Evolutionary conservation across 352 stramenopile species (phyloP), one percentile per base, ranked within the genome.

Genomic region (Globisporangium nunn): DNA sequence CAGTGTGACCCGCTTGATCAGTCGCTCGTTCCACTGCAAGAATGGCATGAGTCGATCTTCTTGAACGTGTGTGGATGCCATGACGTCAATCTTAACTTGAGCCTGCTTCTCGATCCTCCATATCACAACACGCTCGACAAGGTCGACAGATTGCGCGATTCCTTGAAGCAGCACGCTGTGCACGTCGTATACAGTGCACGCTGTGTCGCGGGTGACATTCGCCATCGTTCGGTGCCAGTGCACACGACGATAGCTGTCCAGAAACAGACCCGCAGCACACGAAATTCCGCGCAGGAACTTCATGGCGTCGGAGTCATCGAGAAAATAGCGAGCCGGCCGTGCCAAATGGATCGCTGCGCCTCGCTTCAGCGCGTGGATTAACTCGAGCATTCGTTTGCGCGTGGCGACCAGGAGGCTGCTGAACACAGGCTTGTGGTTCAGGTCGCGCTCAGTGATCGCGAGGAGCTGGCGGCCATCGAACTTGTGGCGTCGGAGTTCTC

Each of bases 41-140:
- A 93, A 93, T 5, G 83, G 74, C 31, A 67, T 30, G 1, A 89
- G 30, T 10, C 83, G 69, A 56, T 93, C 81, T 0, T 78, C 74
- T 0, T 77, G 78, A 7, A 89, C 54, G 6, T 83, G 69, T 0
- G 75, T 87, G 17, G 67, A 72, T 17, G 75, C 76, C 6, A 93
- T 63, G 4, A 73, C 68, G 11, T 82, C 65, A 11, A 91, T 71
- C 11, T 75, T 62, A 3, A 47, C 50, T 30, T 44, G 68, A 14
- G n/a, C 48, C 30, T 61, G 60, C 5, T 44, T 61, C 4, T 18
- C 29, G 4, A 89, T 71, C 60, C 77, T 78, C 81, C 83, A 93
- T 2, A 93, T 41, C 8, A 58, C 56, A 0, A 88, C 68, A 6
- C 78, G 67, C 11, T 78, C 66, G 3, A 88, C 59, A 28, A 18